Evolutionary conservation across 805 yeast species (phyloP), one percentile per base, ranked within the genome.

Genomic region (Nakazawaea molendinolei): DNA sequence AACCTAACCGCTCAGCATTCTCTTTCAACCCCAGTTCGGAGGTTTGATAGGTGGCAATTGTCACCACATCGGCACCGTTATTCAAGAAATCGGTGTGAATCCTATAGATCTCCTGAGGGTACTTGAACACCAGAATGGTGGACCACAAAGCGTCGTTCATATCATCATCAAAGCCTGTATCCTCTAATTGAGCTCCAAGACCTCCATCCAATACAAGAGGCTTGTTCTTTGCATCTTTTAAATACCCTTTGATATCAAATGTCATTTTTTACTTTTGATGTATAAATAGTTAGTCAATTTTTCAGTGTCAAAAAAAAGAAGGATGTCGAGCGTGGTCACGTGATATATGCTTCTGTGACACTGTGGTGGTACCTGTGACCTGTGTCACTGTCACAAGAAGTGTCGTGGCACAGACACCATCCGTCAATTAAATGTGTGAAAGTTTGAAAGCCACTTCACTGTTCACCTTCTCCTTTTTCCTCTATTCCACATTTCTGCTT

Each of bases 41-140:
- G 5, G 76, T 65, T 51, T 81, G 87, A 50, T 81, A 81, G 0
- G 83, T 74, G 9, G 74, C 64, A 3, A 84, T 69, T 33, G 69
- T 65, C 25, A 73, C 52, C 2, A 76, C 51, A 42, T 76, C 71
- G 1, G 81, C 73, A 2, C 86, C 85, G 8, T 68, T 61, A 16
- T 48, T 47, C 16, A 74, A 48, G 47, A 77, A 81, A 20, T 65
- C 71, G 13, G 50, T 39, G 51, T 76, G 82, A 39, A 81, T 60
- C 10, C 57, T 51, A 29, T 57, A 53, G 15, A 80, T 60, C 20
- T 60, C 57, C 12, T 58, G 51, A 2, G 78, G 74, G 29, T 65
- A 44, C 4, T 57, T 52, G 6, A 71, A 39, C 14, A 78, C 57
- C 1, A 75, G 75, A 23, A 63, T 47, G 0, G 83, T 77, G 0